A percentile compares a stretch with the other conserved stretches of the same genome.
These are phyloP conservation scores for Phytophthora megakarya DNA, from an alignment of 352 stramenopile species.

Conservation along the genomic window DNA sequence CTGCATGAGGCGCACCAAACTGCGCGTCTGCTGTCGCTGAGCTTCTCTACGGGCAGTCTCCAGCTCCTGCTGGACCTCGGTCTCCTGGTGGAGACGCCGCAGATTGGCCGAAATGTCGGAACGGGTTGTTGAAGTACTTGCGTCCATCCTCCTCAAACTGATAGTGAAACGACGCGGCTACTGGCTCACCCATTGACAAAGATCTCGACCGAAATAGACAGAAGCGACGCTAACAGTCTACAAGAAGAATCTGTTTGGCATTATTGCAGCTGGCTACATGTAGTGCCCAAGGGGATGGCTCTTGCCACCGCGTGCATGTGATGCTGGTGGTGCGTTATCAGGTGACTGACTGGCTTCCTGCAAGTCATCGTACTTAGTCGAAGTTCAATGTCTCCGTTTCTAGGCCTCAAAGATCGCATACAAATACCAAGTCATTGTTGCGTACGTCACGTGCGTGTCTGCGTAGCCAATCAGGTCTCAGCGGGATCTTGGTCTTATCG, in stretches of 20 bases:
- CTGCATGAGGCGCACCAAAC: conserved; percentile 55
- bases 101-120: conserved; percentile 45
- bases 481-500: conserved; percentile 16
- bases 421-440: conserved; percentile 18
- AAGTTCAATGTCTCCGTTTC: conserved; percentile 39
- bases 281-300: too few species aligned
- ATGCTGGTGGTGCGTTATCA: conserved; percentile 1
- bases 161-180: conserved; percentile 14
- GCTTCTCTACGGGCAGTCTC: conserved; percentile 27
- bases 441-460: conserved; percentile 31
- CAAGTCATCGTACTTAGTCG: conserved; percentile 21
- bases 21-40: conserved; percentile 50
- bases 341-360: conserved; percentile 22
- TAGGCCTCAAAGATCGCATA: conserved; percentile 25
- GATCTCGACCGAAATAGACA: conserved; percentile 17
- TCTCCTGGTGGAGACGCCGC: conserved; percentile 22
- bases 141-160: conserved; percentile 8
- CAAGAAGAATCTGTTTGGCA: too few species aligned
- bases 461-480: conserved; percentile 27
- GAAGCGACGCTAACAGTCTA: conserved; percentile 5
- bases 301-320: too few species aligned
- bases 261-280: too few species aligned
- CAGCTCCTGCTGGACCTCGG: conserved; percentile 2
- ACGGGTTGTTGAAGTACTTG: conserved; percentile 26
- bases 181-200: conserved; percentile 15